Percentiles rank a stretch among this genome's conserved stretches.
These are phyloP conservation scores for Trametes hirsuta DNA, from an alignment of 1,284 basidiomycete genomes.

Conservation along the genomic window DNA sequence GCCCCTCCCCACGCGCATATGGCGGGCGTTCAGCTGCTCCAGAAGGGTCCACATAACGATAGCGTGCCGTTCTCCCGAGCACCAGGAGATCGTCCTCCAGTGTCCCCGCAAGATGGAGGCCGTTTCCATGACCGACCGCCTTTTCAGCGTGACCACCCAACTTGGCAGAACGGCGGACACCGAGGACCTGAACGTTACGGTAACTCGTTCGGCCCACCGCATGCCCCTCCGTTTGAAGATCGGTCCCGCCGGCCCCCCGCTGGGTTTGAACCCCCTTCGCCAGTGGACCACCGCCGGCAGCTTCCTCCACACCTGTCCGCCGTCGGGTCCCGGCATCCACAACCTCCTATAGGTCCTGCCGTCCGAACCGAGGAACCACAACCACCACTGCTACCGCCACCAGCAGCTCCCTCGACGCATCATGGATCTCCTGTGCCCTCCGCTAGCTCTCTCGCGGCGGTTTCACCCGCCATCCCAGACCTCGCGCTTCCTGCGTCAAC, in stretches of 20 bases:
- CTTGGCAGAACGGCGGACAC: constrained; percentile 14
- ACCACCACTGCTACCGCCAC: background rate
- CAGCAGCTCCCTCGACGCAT: background rate
- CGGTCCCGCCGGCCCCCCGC: constrained; percentile 26
- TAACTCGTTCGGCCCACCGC: background rate
- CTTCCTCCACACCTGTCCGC: constrained; percentile 38
- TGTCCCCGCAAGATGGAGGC: constrained; percentile 20
- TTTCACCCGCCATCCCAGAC: constrained; percentile 28
- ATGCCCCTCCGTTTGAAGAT: constrained; percentile 23
- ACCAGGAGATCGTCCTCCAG: constrained; percentile 26
- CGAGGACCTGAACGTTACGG: constrained; percentile 10
- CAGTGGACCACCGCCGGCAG: constrained; percentile 35
- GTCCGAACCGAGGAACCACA: constrained; percentile 4
- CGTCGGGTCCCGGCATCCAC: constrained; percentile 9
- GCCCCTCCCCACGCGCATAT: constrained; percentile 45
- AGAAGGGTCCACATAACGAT: constrained; percentile 41
- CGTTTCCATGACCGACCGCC: constrained; percentile 31
- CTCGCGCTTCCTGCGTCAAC: constrained; percentile 39
- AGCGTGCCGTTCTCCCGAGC: constrained; percentile 19
- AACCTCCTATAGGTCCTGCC: background rate
- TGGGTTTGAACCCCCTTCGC: constrained; percentile 23
- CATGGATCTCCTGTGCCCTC: constrained; percentile 18
- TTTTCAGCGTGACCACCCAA: constrained; percentile 13
- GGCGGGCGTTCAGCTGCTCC: constrained; percentile 51
- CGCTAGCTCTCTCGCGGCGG: constrained; percentile 9